Percentiles rank a stretch among this genome's conserved stretches.
phyloP scores from a whole-genome alignment of 2,329 filamentous ascomycete species.

The Neofusicoccum umdonicola region DNA sequence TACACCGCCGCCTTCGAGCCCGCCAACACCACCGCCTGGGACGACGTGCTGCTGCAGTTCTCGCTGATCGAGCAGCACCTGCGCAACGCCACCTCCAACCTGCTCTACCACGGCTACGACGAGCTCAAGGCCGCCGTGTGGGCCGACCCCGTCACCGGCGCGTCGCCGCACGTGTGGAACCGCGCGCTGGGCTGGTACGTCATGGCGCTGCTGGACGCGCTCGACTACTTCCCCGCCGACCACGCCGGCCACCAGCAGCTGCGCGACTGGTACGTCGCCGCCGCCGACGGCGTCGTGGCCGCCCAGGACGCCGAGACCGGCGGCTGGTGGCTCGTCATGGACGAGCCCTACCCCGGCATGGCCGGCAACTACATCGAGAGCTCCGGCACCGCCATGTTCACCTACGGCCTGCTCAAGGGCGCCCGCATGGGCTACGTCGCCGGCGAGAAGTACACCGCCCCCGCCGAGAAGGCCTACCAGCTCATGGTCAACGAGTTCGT shows the following conservation, averaged over 20 bases:
- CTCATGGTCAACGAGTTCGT: conserved; percentile 48
- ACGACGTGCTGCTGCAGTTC: conserved; percentile 41
- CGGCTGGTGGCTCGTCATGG: conserved; percentile 61
- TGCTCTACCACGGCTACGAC: conserved; percentile 37
- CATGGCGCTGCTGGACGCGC: conserved; percentile 46
- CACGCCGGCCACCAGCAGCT: conserved; percentile 39
- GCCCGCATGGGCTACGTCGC: conserved; percentile 31
- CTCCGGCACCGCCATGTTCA: conserved; percentile 55
- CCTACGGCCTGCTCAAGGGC: conserved; percentile 36
- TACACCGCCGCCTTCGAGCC: conserved; percentile 39
- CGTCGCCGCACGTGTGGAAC: conserved; percentile 37
- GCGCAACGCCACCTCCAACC: conserved; percentile 32
- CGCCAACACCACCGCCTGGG: conserved; percentile 41
- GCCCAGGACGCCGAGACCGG: conserved; percentile 32
- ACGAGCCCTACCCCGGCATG: conserved; percentile 42
- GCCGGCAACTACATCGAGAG: conserved; percentile 61
- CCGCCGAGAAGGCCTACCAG: conserved; percentile 45
- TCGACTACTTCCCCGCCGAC: conserved; percentile 45
- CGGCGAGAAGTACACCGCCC: conserved; percentile 34
- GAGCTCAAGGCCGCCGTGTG: conserved; percentile 34
- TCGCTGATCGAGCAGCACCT: conserved; percentile 36
- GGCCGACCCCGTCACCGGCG: conserved; percentile 36
- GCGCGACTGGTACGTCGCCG: conserved; percentile 40
- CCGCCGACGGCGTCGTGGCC: background rate
- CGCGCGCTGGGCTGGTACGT: conserved; percentile 40